These are phyloP conservation scores for Avena insularis DNA, from an alignment of 176 grass and related monocot species.

Conservation along the genomic window DNA sequence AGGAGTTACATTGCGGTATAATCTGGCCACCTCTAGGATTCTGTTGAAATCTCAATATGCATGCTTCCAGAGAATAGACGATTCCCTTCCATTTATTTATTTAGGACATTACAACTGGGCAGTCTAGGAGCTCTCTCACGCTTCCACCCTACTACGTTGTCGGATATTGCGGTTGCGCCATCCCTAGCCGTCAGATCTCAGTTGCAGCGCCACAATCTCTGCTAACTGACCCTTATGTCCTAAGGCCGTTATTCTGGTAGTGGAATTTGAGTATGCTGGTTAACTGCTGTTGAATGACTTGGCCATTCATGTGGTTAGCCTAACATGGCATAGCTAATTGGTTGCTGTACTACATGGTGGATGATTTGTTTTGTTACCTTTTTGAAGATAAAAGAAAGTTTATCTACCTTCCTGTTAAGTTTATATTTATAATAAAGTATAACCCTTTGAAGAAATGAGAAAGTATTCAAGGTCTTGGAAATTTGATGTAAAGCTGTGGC, in stretches of 20 bases:
- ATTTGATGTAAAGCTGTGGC: not conserved
- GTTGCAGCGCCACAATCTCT: not conserved
- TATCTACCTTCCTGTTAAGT: not conserved
- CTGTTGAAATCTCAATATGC: not conserved
- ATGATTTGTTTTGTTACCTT: not conserved
- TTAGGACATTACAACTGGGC: not conserved
- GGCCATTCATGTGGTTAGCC: not conserved
- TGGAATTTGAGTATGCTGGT: not conserved
- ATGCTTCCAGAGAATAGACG: not conserved
- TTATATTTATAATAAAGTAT: constrained; percentile 5
- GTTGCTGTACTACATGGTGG: not conserved
- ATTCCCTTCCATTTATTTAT: not conserved
- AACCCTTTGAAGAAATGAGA: constrained; percentile 17
- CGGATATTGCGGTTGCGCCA: not conserved
- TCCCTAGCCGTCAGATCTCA: not conserved
- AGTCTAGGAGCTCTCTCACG: not conserved
- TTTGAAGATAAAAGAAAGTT: not conserved
- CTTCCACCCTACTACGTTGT: not conserved
- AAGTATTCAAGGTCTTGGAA: not conserved
- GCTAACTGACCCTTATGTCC: no score
- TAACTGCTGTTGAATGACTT: not conserved
- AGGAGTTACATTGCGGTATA: not conserved
- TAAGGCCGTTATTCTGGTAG: not conserved
- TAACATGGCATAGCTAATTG: not conserved
- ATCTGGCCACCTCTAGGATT: not conserved